Conservation (phyloP, 2,329 filamentous ascomycete species). For the Cladosporium sp. region DNA sequence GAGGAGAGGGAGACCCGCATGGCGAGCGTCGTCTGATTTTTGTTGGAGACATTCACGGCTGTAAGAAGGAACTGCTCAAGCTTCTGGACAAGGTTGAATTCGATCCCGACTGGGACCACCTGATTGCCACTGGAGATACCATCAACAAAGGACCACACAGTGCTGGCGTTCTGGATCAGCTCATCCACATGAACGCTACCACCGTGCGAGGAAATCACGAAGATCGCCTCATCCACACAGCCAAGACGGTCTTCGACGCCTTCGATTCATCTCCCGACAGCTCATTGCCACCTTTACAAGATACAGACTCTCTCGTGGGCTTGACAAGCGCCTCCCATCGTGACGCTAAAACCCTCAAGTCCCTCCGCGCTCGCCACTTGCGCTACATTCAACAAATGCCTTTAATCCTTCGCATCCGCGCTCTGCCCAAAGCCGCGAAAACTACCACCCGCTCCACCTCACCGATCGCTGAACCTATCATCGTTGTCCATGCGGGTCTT, state of each 20-base stretch:
- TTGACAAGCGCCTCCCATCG: slow-evolving; percentile 17
- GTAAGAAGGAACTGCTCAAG: slow-evolving; percentile 58
- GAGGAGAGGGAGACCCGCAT: slow-evolving; percentile 29
- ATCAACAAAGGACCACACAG: slow-evolving; percentile 86
- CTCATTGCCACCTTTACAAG: not conserved
- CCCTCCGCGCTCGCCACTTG: slow-evolving; percentile 28
- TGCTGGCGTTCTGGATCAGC: slow-evolving; percentile 68
- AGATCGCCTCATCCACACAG: slow-evolving; percentile 67
- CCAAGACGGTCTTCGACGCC: slow-evolving; percentile 16
- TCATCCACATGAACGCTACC: slow-evolving; percentile 68
- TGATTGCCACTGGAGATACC: slow-evolving; percentile 74
- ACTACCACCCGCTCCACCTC: slow-evolving; percentile 37
- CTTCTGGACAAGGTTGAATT: slow-evolving; percentile 67
- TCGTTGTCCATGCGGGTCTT: slow-evolving; percentile 81
- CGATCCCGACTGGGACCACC: slow-evolving; percentile 61
- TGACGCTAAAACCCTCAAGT: slow-evolving; percentile 24
- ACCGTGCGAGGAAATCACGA: slow-evolving; percentile 92
- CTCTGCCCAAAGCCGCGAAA: slow-evolving; percentile 23
- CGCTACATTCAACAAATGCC: slow-evolving; percentile 32
- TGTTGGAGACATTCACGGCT: slow-evolving; percentile 90
- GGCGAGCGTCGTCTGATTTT: slow-evolving; percentile 64
- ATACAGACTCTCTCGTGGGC: slow-evolving; percentile 6
- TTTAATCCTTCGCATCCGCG: slow-evolving; percentile 33
- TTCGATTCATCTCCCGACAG: not conserved
- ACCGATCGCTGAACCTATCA: slow-evolving; percentile 58